Base-by-base conservation (phyloP, 2,329 filamentous ascomycete genomes). In the Rasamsonia emersonii region DNA sequence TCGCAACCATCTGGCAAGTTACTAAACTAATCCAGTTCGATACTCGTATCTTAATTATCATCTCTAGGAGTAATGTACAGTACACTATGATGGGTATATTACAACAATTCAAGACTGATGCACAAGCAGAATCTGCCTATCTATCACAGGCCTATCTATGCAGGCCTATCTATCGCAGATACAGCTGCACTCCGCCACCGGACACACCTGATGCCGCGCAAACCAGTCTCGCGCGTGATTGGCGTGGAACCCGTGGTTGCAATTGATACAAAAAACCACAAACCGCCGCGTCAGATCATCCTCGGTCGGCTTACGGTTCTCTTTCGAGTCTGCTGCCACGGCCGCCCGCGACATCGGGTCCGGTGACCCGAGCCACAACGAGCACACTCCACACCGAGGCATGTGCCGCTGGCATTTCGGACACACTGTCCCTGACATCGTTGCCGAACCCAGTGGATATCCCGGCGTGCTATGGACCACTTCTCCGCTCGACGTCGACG, bases 171-270 rank as follows among this genome's bases (percentile, higher is more conserved):
- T 53, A 46, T 59, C 56, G 36, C 58, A 62, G 36, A 61, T 53
- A 42, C 58, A 62, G 28, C 43, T 56, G 37, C 58, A 62, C 28
- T 61, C 58, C 4, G 58, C 51, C 11, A 62, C 58, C 1, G 58
- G 57, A 39, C 59, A 62, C 7, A 60, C 49, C 29, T 49, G 54
- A 38, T 61, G 58, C 17, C 45, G 50, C 24, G 38, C 44, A 35
- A 79, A 80, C 76, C 76, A 80, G 39, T 70, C 65, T 42, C 65
- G 57, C 8, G 76, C 75, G 61, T 79, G 75, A 51, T 75, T 61
- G 3, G 71, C 73, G 58, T 80, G 76, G 43, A 71, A 77, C 1
- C 73, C 75, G 58, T 80, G 76, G 42, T 71, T 71, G 49, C 76
- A 80, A 37, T 63, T 68, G 43, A 74, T 71, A 46, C 76, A 80